Evolutionary conservation across 75 land plant genomes (phyloP).

Genomic region (Cupressus sempervirens): DNA sequence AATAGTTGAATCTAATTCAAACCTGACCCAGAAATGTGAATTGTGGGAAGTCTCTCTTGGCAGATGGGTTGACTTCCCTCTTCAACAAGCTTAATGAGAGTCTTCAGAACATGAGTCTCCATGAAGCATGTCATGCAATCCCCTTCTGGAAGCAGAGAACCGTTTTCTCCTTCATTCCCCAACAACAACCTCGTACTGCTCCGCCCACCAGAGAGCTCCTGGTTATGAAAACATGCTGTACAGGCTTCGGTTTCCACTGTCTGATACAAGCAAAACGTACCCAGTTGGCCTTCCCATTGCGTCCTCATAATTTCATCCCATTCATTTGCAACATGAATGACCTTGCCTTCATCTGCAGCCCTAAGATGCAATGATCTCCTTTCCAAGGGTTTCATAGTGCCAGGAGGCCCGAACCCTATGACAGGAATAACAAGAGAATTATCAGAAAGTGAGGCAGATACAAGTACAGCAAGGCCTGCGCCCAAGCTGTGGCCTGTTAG

Average conservation of each 20-base stretch:
- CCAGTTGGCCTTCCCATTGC: conserved; percentile 20
- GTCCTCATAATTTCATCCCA: conserved; percentile 17
- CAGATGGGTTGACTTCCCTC: conserved; percentile 7
- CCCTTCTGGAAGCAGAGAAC: conserved; percentile 10
- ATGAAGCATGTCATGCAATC: conserved; percentile 21
- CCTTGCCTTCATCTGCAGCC: background rate
- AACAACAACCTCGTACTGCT: background rate
- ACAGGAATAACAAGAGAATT: conserved; percentile 7
- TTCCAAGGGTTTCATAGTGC: background rate
- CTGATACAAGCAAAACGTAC: conserved; percentile 19
- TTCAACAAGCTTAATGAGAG: conserved; percentile 5
- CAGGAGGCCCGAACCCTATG: conserved; percentile 17
- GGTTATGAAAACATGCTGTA: conserved; percentile 8
- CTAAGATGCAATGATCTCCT: background rate
- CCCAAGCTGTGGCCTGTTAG: conserved; percentile 31
- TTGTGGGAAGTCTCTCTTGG: conserved; percentile 1
- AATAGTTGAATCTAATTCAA: background rate
- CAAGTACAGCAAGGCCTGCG: conserved; percentile 26
- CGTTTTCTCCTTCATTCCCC: background rate
- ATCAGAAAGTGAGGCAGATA: conserved; percentile 25
- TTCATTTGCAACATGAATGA: conserved; percentile 1
- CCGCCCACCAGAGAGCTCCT: background rate
- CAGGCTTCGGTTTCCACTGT: conserved; percentile 11
- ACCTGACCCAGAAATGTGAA: background rate
- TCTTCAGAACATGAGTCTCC: conserved; percentile 20